Evolutionary conservation across 23 red algal species (phyloP).

Genomic region (Gracilaria domingensis): DNA sequence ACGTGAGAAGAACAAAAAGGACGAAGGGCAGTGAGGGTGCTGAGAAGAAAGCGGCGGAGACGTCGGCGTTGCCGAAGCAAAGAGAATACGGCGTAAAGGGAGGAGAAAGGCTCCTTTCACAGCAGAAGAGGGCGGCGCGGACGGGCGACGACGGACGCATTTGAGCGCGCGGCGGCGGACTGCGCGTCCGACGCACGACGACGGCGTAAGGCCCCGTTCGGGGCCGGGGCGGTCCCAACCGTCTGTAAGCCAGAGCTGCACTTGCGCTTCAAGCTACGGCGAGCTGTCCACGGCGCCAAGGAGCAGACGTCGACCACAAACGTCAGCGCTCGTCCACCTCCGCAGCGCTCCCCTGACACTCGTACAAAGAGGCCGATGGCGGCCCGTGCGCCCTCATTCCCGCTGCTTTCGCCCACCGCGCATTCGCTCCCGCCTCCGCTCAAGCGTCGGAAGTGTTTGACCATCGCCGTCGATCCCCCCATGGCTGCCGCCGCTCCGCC

Average conservation of each 20-base stretch:
- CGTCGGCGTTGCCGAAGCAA: not conserved
- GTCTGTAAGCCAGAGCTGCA: constrained; percentile 34
- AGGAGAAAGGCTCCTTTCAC: constrained; percentile 1
- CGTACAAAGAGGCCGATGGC: not conserved
- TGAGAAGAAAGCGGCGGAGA: not conserved
- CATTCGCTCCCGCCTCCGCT: constrained; percentile 15
- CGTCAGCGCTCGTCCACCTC: not conserved
- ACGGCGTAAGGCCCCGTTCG: constrained; percentile 15
- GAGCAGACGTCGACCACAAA: constrained; percentile 15
- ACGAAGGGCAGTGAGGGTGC: not conserved
- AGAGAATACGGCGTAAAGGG: not conserved
- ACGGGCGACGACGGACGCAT: constrained; percentile 1
- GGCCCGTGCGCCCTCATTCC: constrained; percentile 7
- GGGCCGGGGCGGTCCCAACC: not conserved
- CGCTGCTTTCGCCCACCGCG: constrained; percentile 45
- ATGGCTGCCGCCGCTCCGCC: constrained; percentile 46
- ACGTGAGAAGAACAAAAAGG: not conserved
- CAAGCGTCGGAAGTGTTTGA: not conserved
- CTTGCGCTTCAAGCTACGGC: constrained; percentile 15
- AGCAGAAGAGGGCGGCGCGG: not conserved
- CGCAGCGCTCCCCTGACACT: not conserved
- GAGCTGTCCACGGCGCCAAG: constrained; percentile 14
- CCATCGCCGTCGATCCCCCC: constrained; percentile 5
- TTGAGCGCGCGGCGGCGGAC: constrained; percentile 33
- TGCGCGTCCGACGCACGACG: constrained; percentile 8